Base-by-base conservation (phyloP, 1,284 basidiomycete genomes). In the Vanrija pseudolonga region DNA sequence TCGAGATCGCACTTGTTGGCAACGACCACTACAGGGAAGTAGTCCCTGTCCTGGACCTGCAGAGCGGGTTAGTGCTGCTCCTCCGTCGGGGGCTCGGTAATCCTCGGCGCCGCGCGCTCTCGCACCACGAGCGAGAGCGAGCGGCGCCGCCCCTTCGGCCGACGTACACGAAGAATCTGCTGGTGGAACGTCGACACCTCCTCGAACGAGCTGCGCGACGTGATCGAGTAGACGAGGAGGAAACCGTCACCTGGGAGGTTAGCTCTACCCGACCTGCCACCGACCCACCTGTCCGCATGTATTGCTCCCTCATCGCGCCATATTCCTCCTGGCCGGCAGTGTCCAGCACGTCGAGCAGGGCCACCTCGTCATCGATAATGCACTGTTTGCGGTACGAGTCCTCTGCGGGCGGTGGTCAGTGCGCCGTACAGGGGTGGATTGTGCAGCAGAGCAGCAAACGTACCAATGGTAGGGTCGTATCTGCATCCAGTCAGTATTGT, bases 311-410 rank as follows among this genome's bases (percentile, higher is more conserved):
- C 76, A 77, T 77, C 4, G 76, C 76, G 24, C 89, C 90, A 75
- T 98, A 99, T 81, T 98, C 95, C 78, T 99, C 95, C 78, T 99
- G 95, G 45, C 95, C 95, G 47, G 96, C 96, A 4, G 96, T 98
- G 79, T 98, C 95, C 62, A 99, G 84, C 50, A 99, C 94, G 72
- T 99, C 95, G 53, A 99, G 85, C 51, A 98, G 81, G 2, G 95
- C 95, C 22, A 97, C 92, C 77, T 98, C 96, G 38, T 97, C 95
- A 76, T 98, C 95, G 64, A 99, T 96, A 45, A 93, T 87, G 66
- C 90, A 93, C 75, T 95, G 92, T 77, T 96, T 97, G 65, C 92
- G 83, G 79, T 95, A 95, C 54, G 91, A 95, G 73, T 95, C 92
- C 91, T 76, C 68, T 65, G 58, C n/a, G n/a, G 22, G 50, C 45